Evolutionary conservation across 495 filamentous ascomycete species (phyloP).

Genomic region (Penicillium bovifimosum): DNA sequence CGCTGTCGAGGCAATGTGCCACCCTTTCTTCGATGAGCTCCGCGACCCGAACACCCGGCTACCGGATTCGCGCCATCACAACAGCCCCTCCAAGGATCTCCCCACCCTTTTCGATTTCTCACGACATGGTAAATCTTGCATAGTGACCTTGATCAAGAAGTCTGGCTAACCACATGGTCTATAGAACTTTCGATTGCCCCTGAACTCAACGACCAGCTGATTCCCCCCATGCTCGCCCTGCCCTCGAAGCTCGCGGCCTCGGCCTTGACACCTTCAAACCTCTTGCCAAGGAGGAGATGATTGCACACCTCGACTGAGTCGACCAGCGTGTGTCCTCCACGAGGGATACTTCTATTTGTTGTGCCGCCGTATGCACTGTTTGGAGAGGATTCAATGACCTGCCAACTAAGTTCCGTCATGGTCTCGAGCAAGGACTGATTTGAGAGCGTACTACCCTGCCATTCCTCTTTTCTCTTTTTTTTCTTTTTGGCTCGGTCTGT

Average conservation of each 20-base stretch:
- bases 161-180: conserved; percentile 12
- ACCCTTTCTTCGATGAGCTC: conserved; percentile 97
- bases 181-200: conserved; percentile 93
- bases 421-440: conserved; percentile 32
- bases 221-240: conserved; percentile 76
- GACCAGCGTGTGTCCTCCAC: conserved; percentile 28
- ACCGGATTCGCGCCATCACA: conserved; percentile 88
- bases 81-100: conserved; percentile 68
- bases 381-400: conserved; percentile 28
- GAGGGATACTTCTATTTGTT: conserved; percentile 37
- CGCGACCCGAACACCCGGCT: conserved; percentile 80
- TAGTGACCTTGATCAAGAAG: conserved; percentile 4
- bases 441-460: conserved; percentile 14
- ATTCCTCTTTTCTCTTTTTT: background rate
- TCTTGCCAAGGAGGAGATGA: conserved; percentile 89
- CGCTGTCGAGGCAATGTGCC: conserved; percentile 94
- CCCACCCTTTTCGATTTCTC: conserved; percentile 90
- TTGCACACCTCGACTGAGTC: conserved; percentile 90
- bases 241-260: conserved; percentile 69
- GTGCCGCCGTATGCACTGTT: conserved; percentile 27
- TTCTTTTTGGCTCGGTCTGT: conserved; percentile 6
- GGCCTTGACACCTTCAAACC: conserved; percentile 94
- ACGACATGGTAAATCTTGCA: conserved; percentile 68
- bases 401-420: conserved; percentile 32
- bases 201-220: conserved; percentile 76